These are phyloP conservation scores for Penicillium glabrum DNA, from an alignment of 2,329 filamentous ascomycete genomes.

Conservation along the genomic window DNA sequence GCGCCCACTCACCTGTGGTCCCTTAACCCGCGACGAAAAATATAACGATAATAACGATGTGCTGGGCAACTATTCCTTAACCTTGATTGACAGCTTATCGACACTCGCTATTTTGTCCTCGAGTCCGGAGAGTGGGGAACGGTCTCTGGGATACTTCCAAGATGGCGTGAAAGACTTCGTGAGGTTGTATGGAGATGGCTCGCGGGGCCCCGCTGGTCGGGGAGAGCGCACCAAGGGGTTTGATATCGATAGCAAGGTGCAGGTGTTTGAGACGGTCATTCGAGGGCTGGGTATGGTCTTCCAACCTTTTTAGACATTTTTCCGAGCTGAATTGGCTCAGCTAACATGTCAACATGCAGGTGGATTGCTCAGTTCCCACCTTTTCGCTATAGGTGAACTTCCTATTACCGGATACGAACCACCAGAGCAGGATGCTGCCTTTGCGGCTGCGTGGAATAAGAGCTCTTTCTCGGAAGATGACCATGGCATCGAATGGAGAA, in stretches of 20 bases:
- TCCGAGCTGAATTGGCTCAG: not conserved
- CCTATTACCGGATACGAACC: conserved; percentile 79
- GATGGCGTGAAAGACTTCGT: conserved; percentile 74
- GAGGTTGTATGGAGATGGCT: conserved; percentile 82
- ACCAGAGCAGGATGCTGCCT: conserved; percentile 33
- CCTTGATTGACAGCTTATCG: conserved; percentile 90
- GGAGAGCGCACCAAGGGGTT: conserved; percentile 78
- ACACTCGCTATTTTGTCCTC: conserved; percentile 90
- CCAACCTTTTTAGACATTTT: not conserved
- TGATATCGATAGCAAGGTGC: conserved; percentile 94
- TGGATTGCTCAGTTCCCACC: conserved; percentile 84
- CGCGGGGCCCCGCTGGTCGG: conserved; percentile 63
- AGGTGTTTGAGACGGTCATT: conserved; percentile 98
- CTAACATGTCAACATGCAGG: conserved; percentile 46
- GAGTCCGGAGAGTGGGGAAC: conserved; percentile 54
- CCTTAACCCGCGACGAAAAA: conserved; percentile 77
- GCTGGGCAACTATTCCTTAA: conserved; percentile 94
- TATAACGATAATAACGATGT: conserved; percentile 93
- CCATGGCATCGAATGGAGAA: conserved; percentile 65
- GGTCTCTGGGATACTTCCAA: conserved; percentile 74
- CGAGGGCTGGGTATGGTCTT: conserved; percentile 59
- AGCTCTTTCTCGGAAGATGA: conserved; percentile 17
- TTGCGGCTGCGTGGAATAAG: conserved; percentile 45
- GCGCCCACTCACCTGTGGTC: conserved; percentile 78
- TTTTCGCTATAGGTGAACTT: conserved; percentile 87